Percentiles rank a stretch among this genome's conserved stretches.
Evolutionary conservation across 202 grass and related monocot genomes (phyloP).

Genomic region (Schoenoplectus triqueter): DNA sequence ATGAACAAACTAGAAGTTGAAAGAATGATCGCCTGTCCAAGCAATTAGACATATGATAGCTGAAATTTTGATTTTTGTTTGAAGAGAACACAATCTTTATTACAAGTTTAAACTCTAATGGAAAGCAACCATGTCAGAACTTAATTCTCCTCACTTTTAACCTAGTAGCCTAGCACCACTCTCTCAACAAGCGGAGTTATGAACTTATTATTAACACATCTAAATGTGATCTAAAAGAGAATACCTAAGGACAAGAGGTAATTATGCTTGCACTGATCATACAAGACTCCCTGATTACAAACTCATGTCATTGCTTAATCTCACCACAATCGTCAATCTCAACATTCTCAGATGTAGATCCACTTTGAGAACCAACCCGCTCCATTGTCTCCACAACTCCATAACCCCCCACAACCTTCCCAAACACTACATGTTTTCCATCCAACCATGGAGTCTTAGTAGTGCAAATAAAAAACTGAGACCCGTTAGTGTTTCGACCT

Average conservation of each 20-base stretch:
- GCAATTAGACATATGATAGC: constrained; percentile 2
- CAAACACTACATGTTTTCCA: constrained; percentile 76
- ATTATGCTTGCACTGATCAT: neutral
- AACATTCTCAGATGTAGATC: constrained; percentile 47
- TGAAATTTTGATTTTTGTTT: neutral
- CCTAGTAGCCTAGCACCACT: neutral
- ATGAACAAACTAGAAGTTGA: neutral
- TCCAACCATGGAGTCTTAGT: constrained; percentile 59
- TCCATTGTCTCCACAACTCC: constrained; percentile 70
- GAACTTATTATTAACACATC: too few relatives aligned
- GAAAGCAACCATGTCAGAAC: neutral
- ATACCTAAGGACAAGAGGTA: neutral
- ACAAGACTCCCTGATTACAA: neutral
- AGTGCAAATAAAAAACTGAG: constrained; percentile 87
- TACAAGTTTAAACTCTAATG: neutral
- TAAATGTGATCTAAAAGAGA: too few relatives aligned
- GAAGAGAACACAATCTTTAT: neutral
- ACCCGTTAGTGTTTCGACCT: constrained; percentile 68
- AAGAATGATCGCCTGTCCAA: neutral
- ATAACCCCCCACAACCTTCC: constrained; percentile 67
- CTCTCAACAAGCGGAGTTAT: neutral
- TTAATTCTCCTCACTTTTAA: neutral
- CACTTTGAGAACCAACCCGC: constrained; percentile 45
- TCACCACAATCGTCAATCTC: constrained; percentile 69
- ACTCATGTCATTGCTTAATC: constrained; percentile 31